Evolutionary conservation across 352 stramenopile genomes (phyloP).

Genomic region (Pilasporangium apinafurcum): DNA sequence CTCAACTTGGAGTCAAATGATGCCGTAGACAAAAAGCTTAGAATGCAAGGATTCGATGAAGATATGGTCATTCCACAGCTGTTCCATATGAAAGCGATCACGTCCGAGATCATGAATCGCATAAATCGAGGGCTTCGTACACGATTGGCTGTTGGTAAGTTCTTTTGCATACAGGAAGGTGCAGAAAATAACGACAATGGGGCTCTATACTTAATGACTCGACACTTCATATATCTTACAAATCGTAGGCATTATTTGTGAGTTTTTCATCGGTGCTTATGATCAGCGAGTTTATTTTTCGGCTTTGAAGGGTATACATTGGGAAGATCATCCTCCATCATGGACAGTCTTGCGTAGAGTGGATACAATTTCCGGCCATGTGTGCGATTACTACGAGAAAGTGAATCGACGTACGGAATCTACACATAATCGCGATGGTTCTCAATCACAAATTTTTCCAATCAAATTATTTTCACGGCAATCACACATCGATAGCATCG

Average conservation of each 20-base stretch:
- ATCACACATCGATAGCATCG: no score
- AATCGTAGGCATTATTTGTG: slow-evolving; percentile 38
- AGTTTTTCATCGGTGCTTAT: slow-evolving; percentile 43
- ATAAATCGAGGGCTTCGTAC: slow-evolving; percentile 30
- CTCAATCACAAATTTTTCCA: no score
- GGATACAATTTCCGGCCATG: slow-evolving; percentile 28
- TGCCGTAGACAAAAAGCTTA: slow-evolving; percentile 12
- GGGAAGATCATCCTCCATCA: slow-evolving; percentile 22
- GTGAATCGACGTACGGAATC: no score
- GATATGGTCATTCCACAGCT: slow-evolving; percentile 37
- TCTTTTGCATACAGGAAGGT: background rate
- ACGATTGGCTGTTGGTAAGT: slow-evolving; percentile 23
- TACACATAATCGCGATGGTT: no score
- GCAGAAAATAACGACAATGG: no score
- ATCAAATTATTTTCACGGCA: no score
- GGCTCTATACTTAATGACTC: no score
- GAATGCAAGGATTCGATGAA: slow-evolving; percentile 22
- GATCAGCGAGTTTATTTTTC: slow-evolving; percentile 32
- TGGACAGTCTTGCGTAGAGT: slow-evolving; percentile 29
- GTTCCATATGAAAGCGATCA: slow-evolving; percentile 47
- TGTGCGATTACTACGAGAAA: slow-evolving; percentile 20
- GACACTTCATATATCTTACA: no score
- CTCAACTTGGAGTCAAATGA: slow-evolving; percentile 7
- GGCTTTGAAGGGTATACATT: slow-evolving; percentile 38
- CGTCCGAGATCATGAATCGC: slow-evolving; percentile 44